Evolutionary conservation across 495 filamentous ascomycete species (phyloP).

Genomic region (Sabuloglossum arenarium): DNA sequence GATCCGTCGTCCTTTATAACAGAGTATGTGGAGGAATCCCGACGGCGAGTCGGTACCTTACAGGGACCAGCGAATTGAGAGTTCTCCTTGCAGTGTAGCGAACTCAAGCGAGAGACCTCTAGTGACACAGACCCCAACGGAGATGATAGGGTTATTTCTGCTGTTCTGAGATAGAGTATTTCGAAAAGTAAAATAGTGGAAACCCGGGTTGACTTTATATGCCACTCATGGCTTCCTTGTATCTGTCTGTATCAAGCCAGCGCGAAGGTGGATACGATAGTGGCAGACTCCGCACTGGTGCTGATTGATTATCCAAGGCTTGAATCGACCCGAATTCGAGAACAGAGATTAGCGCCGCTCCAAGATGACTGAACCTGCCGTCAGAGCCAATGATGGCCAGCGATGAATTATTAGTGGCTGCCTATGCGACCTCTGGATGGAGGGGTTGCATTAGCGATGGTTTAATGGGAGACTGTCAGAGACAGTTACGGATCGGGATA

Average conservation of each 20-base stretch:
- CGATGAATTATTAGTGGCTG: constrained; percentile 1
- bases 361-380: neutral
- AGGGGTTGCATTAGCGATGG: constrained; percentile 2
- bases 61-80: neutral
- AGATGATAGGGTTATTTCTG: neutral
- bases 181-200: neutral
- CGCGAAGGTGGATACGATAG: no score
- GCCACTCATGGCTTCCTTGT: neutral
- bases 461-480: neutral
- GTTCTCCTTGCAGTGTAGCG: neutral
- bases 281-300: neutral
- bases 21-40: no score
- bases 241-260: no score
- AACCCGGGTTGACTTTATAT: neutral
- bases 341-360: neutral
- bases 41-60: neutral
- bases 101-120: neutral
- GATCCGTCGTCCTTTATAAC: no score
- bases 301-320: neutral
- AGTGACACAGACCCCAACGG: neutral
- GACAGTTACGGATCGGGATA: neutral
- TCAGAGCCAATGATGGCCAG: neutral
- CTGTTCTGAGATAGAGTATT: neutral
- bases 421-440: neutral
- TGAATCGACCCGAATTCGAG: neutral